Conservation (phyloP, 257 asterid genomes). For the Scutellaria galericulata region DNA sequence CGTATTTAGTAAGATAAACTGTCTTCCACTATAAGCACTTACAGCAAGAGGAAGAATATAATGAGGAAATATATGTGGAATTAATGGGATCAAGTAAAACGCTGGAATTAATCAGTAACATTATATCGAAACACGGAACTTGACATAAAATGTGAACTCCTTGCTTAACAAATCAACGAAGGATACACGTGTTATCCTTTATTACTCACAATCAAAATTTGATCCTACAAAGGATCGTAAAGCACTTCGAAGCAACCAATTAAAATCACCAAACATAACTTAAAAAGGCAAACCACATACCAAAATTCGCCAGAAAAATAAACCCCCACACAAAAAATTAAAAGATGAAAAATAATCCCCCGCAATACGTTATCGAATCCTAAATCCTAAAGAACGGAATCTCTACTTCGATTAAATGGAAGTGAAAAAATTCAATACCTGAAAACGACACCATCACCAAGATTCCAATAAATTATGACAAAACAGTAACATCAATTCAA, state of each 20-base stretch:
- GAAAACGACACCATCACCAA: slow-evolving; percentile 2
- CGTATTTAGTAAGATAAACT: slow-evolving; percentile 9
- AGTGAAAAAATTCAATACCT: neutral
- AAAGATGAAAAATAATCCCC: neutral
- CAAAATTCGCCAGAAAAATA: slow-evolving; percentile 13
- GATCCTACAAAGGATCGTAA: neutral
- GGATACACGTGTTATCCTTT: neutral
- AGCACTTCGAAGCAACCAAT: slow-evolving; percentile 6
- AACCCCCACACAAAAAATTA: neutral
- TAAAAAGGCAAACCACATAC: neutral
- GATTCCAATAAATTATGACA: neutral
- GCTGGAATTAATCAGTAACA: slow-evolving; percentile 15
- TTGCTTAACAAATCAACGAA: neutral
- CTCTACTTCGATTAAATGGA: slow-evolving; percentile 12
- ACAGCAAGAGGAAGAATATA: slow-evolving; percentile 14
- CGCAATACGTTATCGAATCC: neutral
- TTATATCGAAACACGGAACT: neutral
- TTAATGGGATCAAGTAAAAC: neutral
- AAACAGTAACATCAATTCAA: slow-evolving; percentile 6
- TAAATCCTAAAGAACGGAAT: neutral
- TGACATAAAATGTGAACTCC: too few relatives aligned
- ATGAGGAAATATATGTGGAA: neutral
- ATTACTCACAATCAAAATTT: neutral
- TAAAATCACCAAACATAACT: neutral
- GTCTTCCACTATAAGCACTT: neutral